Conservation (phyloP, 2,329 filamentous ascomycete species). For the Ceratocystis cubensis region DNA sequence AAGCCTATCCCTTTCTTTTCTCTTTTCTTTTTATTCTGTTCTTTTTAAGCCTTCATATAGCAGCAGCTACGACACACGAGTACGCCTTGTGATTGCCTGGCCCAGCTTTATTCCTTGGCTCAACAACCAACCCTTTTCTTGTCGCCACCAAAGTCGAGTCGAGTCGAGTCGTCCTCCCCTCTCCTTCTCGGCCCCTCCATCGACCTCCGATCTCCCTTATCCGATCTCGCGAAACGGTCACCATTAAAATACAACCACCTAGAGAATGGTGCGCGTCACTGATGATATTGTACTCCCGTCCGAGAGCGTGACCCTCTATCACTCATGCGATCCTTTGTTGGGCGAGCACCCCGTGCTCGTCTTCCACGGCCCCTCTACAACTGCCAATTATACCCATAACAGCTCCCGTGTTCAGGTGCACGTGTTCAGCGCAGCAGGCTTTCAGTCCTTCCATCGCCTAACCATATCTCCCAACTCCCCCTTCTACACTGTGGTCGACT, state of each 20-base stretch:
- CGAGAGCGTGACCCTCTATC: constrained; percentile 76
- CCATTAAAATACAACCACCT: constrained; percentile 22
- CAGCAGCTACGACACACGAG: not conserved
- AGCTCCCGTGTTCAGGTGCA: constrained; percentile 92
- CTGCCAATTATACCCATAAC: constrained; percentile 72
- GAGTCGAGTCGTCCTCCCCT: not conserved
- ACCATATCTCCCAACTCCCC: constrained; percentile 87
- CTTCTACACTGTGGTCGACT: constrained; percentile 79
- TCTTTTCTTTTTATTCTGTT: not conserved
- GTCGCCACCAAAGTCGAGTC: not conserved
- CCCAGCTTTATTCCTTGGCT: not conserved
- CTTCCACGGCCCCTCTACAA: constrained; percentile 86
- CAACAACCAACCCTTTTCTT: not conserved
- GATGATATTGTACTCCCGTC: constrained; percentile 67
- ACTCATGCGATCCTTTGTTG: constrained; percentile 72
- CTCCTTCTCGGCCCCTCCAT: not conserved
- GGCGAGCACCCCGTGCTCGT: constrained; percentile 71
- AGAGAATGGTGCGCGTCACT: constrained; percentile 70
- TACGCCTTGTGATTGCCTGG: not conserved
- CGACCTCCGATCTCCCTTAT: not conserved
- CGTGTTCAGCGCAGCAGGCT: constrained; percentile 77
- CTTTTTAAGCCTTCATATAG: not conserved
- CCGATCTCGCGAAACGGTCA: constrained; percentile 1
- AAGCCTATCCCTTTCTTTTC: not conserved
- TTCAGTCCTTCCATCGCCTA: constrained; percentile 79